These are phyloP conservation scores for Scedosporium dehoogii DNA, from an alignment of 2,329 filamentous ascomycete genomes.

Conservation along the genomic window DNA sequence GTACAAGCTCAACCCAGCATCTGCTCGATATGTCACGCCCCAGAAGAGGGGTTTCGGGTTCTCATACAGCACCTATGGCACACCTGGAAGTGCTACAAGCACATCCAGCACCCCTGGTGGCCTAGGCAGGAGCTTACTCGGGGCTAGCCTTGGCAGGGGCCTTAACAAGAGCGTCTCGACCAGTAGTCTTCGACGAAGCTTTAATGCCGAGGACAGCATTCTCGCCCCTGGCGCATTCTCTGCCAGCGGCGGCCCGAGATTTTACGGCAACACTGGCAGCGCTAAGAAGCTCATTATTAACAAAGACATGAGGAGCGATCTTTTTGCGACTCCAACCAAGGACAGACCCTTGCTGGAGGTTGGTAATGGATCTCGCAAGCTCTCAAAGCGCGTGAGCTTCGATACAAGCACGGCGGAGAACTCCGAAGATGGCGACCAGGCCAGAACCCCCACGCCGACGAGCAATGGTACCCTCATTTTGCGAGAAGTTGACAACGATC, in stretches of 20 bases:
- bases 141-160: conserved; percentile 57
- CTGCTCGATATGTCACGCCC: conserved; percentile 71
- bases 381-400: conserved; percentile 87
- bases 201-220: conserved; percentile 76
- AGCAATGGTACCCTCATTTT: conserved; percentile 20
- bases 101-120: conserved; percentile 57
- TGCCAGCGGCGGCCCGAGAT: conserved; percentile 51
- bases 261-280: conserved; percentile 52
- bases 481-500: conserved; percentile 17
- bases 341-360: conserved; percentile 32
- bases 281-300: conserved; percentile 93
- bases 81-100: conserved; percentile 61
- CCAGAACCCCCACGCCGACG: conserved; percentile 30
- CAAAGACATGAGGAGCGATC: conserved; percentile 67
- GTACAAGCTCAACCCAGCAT: conserved; percentile 75
- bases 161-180: conserved; percentile 83
- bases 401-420: conserved; percentile 53
- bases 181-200: conserved; percentile 74
- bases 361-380: conserved; percentile 34
- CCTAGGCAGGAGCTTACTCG: conserved; percentile 54
- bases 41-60: conserved; percentile 86
- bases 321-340: conserved; percentile 52
- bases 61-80: conserved; percentile 85
- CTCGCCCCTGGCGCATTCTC: conserved; percentile 79
- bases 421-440: conserved; percentile 28